Conservation (phyloP, 108 stramenopile species). For the Seminavis robusta region DNA sequence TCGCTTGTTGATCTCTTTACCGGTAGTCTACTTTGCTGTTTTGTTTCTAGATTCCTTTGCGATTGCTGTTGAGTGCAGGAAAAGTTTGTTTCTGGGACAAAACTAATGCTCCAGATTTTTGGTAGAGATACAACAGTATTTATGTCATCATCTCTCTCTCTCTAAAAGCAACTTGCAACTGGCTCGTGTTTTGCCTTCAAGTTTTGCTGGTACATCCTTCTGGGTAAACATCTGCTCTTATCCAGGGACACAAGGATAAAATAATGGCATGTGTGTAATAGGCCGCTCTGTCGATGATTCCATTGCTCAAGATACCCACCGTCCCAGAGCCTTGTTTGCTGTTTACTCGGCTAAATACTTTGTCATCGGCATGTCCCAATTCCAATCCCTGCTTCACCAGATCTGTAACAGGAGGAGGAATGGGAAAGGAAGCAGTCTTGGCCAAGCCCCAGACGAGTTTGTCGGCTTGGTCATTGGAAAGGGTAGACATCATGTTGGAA, state of each 20-base stretch:
- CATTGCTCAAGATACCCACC: conserved; percentile 81
- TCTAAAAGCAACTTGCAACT: no score
- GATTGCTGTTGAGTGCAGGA: no score
- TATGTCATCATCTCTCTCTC: no score
- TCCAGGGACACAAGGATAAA: conserved; percentile 81
- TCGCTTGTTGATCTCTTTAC: no score
- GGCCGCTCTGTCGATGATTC: conserved; percentile 69
- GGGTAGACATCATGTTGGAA: not conserved
- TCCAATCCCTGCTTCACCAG: conserved; percentile 76
- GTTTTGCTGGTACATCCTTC: no score
- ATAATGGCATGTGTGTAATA: conserved; percentile 89
- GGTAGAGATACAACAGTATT: no score
- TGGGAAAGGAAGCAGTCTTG: conserved; percentile 78
- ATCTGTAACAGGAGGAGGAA: conserved; percentile 63
- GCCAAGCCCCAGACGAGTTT: conserved; percentile 40
- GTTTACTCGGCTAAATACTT: conserved; percentile 62
- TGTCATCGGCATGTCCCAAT: conserved; percentile 89
- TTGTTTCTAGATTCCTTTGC: no score
- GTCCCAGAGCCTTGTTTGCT: conserved; percentile 81
- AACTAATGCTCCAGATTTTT: no score
- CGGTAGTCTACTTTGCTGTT: no score
- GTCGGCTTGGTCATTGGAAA: not conserved
- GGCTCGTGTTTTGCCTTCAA: no score
- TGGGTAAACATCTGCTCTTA: conserved; percentile 59
- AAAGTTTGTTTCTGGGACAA: no score